These are phyloP conservation scores for Parmales sp. DNA, from an alignment of 108 stramenopile species.

Conservation along the genomic window DNA sequence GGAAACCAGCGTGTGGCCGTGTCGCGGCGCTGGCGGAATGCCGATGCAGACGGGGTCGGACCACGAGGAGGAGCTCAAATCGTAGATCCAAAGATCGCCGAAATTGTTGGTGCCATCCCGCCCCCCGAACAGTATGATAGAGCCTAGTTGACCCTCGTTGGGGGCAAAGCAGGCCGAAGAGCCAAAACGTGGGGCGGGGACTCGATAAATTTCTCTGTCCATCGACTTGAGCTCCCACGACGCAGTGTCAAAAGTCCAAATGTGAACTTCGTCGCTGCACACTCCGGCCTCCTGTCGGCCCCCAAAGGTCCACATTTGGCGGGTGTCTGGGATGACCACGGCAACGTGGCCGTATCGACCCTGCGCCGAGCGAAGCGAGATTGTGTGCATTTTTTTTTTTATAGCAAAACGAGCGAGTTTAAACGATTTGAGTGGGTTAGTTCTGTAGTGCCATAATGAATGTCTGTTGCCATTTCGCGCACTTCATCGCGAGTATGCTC, in stretches of 20 bases:
- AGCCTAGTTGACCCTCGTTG: background rate
- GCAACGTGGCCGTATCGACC: constrained; percentile 6
- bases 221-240: background rate
- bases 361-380: too few relatives aligned
- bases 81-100: constrained; percentile 8
- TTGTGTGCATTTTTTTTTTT: too few relatives aligned
- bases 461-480: too few relatives aligned
- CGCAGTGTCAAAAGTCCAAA: background rate
- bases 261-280: background rate
- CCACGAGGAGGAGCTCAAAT: background rate
- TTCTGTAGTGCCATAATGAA: too few relatives aligned
- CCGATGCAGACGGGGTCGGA: constrained; percentile 3
- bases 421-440: too few relatives aligned
- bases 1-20: background rate
- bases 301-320: constrained; percentile 6
- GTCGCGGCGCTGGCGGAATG: background rate
- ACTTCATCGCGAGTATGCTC: too few relatives aligned
- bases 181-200: background rate
- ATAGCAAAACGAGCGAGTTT: too few relatives aligned
- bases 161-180: background rate
- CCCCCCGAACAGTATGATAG: background rate
- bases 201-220: background rate
- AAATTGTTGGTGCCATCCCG: background rate
- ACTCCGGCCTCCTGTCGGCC: background rate
- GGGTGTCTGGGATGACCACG: background rate